A percentile compares a stretch with the other conserved stretches of the same genome.
Evolutionary conservation across 2,329 filamentous ascomycete species (phyloP).

Genomic region (Anthostomella pinea): DNA sequence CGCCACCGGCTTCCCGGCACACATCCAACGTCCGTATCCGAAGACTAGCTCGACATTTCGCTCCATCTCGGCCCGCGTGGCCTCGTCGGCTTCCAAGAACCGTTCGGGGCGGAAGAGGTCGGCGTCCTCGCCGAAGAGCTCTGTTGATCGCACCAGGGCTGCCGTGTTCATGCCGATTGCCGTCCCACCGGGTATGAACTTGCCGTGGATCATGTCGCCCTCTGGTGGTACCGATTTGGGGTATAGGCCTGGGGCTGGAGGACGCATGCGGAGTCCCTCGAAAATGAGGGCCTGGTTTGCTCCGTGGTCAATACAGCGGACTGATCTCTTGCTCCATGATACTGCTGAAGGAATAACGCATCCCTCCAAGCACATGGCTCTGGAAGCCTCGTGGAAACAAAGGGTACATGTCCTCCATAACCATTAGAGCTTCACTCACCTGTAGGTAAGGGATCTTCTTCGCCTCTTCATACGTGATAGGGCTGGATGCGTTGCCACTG

Average conservation of each 20-base stretch:
- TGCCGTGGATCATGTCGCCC: slow-evolving; percentile 27
- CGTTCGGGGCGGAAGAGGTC: slow-evolving; percentile 43
- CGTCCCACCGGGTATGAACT: slow-evolving; percentile 37
- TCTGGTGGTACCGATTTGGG: slow-evolving; percentile 25
- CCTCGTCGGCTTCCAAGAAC: slow-evolving; percentile 37
- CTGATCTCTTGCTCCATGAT: too few relatives aligned
- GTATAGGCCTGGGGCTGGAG: slow-evolving; percentile 31
- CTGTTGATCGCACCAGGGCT: slow-evolving; percentile 31
- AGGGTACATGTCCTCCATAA: too few relatives aligned
- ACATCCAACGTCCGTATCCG: slow-evolving; percentile 37
- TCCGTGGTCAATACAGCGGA: too few relatives aligned
- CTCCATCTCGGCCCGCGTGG: slow-evolving; percentile 31
- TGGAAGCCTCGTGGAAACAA: too few relatives aligned
- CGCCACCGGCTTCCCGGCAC: slow-evolving; percentile 41
- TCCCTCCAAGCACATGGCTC: too few relatives aligned
- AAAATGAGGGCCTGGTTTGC: slow-evolving; percentile 36
- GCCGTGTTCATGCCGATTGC: slow-evolving; percentile 36
- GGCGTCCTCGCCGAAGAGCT: slow-evolving; percentile 35
- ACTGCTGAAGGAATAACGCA: too few relatives aligned
- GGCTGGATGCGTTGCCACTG: slow-evolving; percentile 29
- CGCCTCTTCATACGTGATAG: slow-evolving; percentile 23
- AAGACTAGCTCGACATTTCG: slow-evolving; percentile 38
- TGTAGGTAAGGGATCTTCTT: slow-evolving; percentile 31
- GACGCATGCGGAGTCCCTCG: slow-evolving; percentile 37
- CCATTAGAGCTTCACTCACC: slow-evolving; percentile 1